Base-by-base conservation (phyloP, 805 yeast species). In the Wickerhamiella slavikovae region DNA sequence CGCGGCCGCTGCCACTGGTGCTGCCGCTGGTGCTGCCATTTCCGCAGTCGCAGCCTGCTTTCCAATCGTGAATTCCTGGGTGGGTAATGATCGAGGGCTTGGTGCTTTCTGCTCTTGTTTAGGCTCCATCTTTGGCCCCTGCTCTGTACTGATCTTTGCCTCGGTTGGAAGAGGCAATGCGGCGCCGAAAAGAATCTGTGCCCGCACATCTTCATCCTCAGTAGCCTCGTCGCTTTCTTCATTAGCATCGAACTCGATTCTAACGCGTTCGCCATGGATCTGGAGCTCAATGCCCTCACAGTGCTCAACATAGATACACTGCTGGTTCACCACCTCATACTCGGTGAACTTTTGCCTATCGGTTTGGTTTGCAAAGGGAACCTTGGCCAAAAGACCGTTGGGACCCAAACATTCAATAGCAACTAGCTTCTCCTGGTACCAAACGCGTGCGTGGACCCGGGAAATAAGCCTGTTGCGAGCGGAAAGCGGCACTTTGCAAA, bases 391-490 rank as follows among this genome's bases (percentile, higher is more conserved):
- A 29, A 77, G 54, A 8, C 95, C 94, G 48, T 85, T 85, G 52
- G 70, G 65, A 3, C 96, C 95, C 31, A 68, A 49, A 49, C 95
- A 85, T 26, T 64, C 64, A 29, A 85, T 47, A 11, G 52, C 55
- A 26, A 79, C 48, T 27, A 57, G 41, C 20, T 63, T 54, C 1
- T 55, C 40, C 17, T 55, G 45, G 44, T 64, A 70, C 16, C 60
- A 53, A 2, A 75, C 43, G 11, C 54, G 49, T 29, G 72, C 59
- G 49, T 78, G 93, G 8, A 60, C 58, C 29, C 92, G 64, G 10
- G 89, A 74, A 15, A 78, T 65, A 23, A 60, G 60, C 44, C 66
- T 68, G 46, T 46, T 61, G 48, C 44, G 69, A 42, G 51, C 53
- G 45, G 50, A 55, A 23, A 60, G 45, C 13, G 60, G 62, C 29